Conservation (phyloP, 768 basidiomycete species). For the Collybia sordida region DNA sequence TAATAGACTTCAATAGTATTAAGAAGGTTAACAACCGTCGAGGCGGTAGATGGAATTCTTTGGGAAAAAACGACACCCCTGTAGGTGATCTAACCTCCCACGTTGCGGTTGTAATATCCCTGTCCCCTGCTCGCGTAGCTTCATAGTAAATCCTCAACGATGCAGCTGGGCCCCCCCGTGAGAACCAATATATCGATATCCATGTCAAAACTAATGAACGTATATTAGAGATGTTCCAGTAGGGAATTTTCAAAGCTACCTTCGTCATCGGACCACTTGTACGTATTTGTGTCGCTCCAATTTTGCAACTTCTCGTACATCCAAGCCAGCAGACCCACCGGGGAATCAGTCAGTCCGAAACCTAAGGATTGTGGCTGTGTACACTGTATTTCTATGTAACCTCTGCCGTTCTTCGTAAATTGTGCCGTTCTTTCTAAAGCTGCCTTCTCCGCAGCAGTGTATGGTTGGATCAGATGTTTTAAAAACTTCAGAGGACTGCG, state of each 20-base stretch:
- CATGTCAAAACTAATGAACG: constrained; percentile 51
- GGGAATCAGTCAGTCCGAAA: constrained; percentile 56
- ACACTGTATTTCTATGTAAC: constrained; percentile 41
- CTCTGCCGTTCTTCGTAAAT: constrained; percentile 28
- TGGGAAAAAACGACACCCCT: constrained; percentile 53
- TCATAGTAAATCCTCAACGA: constrained; percentile 63
- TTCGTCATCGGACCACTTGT: constrained; percentile 60
- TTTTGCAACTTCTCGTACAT: constrained; percentile 51
- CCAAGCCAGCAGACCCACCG: constrained; percentile 52
- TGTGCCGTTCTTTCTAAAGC: constrained; percentile 26
- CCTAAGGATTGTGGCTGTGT: constrained; percentile 54
- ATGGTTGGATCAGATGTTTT: constrained; percentile 7
- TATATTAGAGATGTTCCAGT: neutral
- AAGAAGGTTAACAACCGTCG: constrained; percentile 21
- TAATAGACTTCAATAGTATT: too few relatives aligned
- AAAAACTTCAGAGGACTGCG: constrained; percentile 20
- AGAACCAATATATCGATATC: constrained; percentile 63
- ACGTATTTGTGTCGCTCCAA: constrained; percentile 43
- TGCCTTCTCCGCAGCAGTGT: constrained; percentile 30
- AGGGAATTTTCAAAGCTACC: constrained; percentile 22
- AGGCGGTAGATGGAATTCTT: constrained; percentile 35
- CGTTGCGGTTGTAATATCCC: constrained; percentile 1
- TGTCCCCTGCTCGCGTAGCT: constrained; percentile 13
- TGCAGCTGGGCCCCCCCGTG: constrained; percentile 56
- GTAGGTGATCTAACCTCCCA: constrained; percentile 33